These are phyloP conservation scores for Funneliformis caledonium DNA, from an alignment of 371 early-diverging fungal genomes.

Conservation along the genomic window DNA sequence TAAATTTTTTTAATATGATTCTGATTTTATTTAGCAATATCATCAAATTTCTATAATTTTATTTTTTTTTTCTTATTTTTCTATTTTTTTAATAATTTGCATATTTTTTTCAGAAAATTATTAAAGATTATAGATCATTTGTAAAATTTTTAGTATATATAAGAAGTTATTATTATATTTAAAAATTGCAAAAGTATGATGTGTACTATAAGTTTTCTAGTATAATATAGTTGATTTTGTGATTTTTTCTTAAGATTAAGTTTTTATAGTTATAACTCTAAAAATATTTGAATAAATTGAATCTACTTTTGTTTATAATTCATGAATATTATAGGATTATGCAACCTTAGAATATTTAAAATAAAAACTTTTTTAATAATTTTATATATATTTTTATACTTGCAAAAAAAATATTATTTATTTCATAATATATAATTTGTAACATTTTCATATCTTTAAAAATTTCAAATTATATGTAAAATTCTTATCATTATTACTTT, in stretches of 20 bases:
- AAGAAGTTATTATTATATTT: background rate
- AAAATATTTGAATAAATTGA: slow-evolving; percentile 6
- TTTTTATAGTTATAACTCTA: background rate
- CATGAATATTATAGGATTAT: slow-evolving; percentile 1
- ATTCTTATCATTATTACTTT: background rate
- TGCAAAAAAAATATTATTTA: background rate
- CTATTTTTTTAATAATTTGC: background rate
- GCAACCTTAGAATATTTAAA: background rate
- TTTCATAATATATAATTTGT: background rate
- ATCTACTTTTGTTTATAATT: background rate
- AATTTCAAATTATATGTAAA: background rate
- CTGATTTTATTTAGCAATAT: too few species aligned
- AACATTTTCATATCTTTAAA: background rate
- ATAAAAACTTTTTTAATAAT: background rate
- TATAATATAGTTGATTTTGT: background rate
- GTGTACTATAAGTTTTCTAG: background rate
- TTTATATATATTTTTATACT: background rate
- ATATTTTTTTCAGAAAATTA: background rate
- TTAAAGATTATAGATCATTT: background rate
- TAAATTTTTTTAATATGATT: too few species aligned
- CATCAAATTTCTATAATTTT: too few species aligned
- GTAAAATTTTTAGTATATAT: background rate
- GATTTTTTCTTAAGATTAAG: background rate
- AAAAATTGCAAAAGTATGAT: background rate
- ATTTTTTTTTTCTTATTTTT: too few species aligned